Base-by-base conservation (phyloP, 108 stramenopile species). In the Discostella stelligeroides region DNA sequence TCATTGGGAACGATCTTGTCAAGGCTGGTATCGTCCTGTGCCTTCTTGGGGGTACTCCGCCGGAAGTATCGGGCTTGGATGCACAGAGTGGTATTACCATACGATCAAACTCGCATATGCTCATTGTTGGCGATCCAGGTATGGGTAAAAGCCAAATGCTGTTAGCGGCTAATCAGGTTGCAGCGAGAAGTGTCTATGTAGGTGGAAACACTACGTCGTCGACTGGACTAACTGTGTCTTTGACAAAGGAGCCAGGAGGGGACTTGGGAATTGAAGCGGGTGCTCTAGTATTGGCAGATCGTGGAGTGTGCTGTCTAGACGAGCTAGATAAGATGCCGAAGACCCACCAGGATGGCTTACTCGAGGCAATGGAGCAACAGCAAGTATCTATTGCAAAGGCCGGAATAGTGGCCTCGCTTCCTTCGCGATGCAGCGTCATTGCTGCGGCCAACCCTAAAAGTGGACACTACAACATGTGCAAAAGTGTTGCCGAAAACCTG, bases 351-450 rank as follows among this genome's bases (percentile, higher is more conserved):
- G 94, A 92, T 73, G 94, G 88, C 55, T 82, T 99, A 6, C 82
- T 98, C 56, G 99, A 99, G 82, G 97, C 98, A 13, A 99, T 99
- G 99, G 99, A 99, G 79, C 99, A 99, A 68, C 98, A 99, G 73
- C 88, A 88, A 61, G 92, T 99, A 12, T 97, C 96, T 23, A 95
- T 99, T 39, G 98, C 99, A 42, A 99, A 99, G 67, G 94, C 95
- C 20, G 98, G 98, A 17, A 92, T 97, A 0, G 94, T 96, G 1
- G 92, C 95, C 24, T 85, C 92, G 1, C 81, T 98, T 29, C 91
- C 90, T 43, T 91, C 94, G 5, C 73, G 98, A 21, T 97, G 96
- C 72, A 91, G 95, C 60, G 86, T 99, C 40, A 83, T 99, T 60
- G 99, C 97, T 15, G 99, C 99, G 1, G 99, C 99, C 11, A 99